phyloP scores from a whole-genome alignment of 768 basidiomycete genomes.

The Strobilomyces dryophilus region DNA sequence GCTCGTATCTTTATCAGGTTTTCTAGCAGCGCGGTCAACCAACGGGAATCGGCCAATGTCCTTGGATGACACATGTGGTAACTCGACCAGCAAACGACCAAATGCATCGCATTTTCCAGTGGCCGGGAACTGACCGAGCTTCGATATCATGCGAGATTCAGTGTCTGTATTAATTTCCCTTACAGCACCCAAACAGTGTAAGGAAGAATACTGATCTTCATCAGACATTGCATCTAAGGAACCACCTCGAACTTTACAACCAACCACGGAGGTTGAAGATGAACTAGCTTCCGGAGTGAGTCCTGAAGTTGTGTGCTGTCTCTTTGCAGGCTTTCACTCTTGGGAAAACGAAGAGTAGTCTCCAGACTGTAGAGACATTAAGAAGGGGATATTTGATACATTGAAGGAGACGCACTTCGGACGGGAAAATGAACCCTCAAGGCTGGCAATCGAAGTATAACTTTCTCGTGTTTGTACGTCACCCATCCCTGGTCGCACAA shows the following conservation, averaged over 20 bases:
- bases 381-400: too few species aligned
- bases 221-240: too few species aligned
- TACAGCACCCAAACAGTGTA: too few species aligned
- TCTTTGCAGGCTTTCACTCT: background rate
- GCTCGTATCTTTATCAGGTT: background rate
- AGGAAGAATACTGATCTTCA: background rate
- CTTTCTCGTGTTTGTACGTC: too few species aligned
- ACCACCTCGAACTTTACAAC: too few species aligned
- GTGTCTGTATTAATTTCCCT: background rate
- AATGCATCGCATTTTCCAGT: slow-evolving; percentile 6
- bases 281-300: background rate
- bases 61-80: background rate
- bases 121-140: background rate
- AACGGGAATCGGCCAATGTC: background rate
- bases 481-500: background rate
- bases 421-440: background rate
- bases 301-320: too few species aligned
- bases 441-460: too few species aligned
- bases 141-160: background rate
- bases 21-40: background rate
- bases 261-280: background rate
- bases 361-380: background rate
- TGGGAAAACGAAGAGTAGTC: background rate
- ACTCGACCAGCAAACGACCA: slow-evolving; percentile 1
- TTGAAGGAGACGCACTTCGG: background rate